These are phyloP conservation scores for Daldinia sp. DNA, from an alignment of 2,329 filamentous ascomycete species.

Conservation along the genomic window DNA sequence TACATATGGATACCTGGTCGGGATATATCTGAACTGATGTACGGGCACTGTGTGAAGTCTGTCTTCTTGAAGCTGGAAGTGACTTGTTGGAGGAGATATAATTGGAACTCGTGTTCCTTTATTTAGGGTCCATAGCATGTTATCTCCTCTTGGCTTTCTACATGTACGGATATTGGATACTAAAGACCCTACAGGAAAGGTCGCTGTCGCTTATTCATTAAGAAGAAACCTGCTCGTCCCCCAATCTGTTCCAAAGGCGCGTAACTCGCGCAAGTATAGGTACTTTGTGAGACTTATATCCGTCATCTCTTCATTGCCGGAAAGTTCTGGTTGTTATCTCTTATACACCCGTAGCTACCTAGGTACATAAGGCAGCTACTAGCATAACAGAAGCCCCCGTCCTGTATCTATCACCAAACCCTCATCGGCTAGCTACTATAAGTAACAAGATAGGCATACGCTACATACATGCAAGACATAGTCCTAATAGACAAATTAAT, in stretches of 20 bases:
- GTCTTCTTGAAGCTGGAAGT: neutral
- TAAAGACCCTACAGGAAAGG: neutral
- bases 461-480: conserved; percentile 17
- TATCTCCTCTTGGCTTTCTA: conserved; percentile 7
- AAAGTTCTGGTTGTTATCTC: neutral
- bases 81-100: conserved; percentile 21
- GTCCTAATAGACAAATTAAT: conserved; percentile 5
- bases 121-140: conserved; percentile 7
- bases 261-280: conserved; percentile 12
- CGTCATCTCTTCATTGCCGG: neutral
- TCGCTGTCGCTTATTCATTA: conserved; percentile 6
- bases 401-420: neutral
- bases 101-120: conserved; percentile 23
- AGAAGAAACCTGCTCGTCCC: conserved; percentile 1
- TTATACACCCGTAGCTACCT: neutral
- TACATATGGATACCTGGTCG: conserved; percentile 12
- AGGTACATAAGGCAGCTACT: neutral
- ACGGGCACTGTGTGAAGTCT: conserved; percentile 33
- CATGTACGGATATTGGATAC: neutral
- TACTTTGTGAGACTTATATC: conserved; percentile 9
- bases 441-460: conserved; percentile 8
- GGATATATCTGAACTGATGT: conserved; percentile 12
- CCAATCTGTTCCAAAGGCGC: neutral
- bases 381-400: neutral
- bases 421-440: neutral